A percentile compares a stretch with the other conserved stretches of the same genome.
These are phyloP conservation scores for Exophiala spinifera DNA, from an alignment of 2,329 filamentous ascomycete genomes.

Conservation along the genomic window DNA sequence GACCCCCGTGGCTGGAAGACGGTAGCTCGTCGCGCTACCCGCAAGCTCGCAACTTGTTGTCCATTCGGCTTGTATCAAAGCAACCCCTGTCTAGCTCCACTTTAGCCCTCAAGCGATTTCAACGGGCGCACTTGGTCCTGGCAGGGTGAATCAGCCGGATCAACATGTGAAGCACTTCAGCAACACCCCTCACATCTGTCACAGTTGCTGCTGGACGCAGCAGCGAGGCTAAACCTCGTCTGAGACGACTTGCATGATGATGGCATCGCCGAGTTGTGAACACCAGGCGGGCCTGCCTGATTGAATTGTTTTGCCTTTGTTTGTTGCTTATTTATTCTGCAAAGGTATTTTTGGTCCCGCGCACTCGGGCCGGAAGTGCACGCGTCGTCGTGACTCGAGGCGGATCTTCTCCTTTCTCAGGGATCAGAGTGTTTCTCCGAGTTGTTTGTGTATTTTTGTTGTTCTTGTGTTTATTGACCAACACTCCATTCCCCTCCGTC, in stretches of 20 bases:
- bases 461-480: neutral
- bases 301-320: neutral
- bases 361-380: neutral
- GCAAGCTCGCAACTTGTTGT: neutral
- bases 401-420: neutral
- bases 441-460: neutral
- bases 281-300: neutral
- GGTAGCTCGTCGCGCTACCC: neutral
- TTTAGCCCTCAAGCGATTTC: neutral
- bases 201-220: neutral
- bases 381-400: neutral
- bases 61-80: conserved; percentile 1
- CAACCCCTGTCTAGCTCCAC: neutral
- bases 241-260: neutral
- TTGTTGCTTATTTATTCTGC: neutral
- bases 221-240: neutral
- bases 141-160: conserved; percentile 5
- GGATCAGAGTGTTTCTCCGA: neutral
- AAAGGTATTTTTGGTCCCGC: too few species aligned
- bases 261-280: neutral
- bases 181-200: conserved; percentile 3
- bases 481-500: neutral
- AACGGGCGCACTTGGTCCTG: neutral
- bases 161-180: conserved; percentile 10
- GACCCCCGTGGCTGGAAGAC: conserved; percentile 1